phyloP scores from a whole-genome alignment of 1,284 basidiomycete species.

The Cryptococcus neoformans region DNA sequence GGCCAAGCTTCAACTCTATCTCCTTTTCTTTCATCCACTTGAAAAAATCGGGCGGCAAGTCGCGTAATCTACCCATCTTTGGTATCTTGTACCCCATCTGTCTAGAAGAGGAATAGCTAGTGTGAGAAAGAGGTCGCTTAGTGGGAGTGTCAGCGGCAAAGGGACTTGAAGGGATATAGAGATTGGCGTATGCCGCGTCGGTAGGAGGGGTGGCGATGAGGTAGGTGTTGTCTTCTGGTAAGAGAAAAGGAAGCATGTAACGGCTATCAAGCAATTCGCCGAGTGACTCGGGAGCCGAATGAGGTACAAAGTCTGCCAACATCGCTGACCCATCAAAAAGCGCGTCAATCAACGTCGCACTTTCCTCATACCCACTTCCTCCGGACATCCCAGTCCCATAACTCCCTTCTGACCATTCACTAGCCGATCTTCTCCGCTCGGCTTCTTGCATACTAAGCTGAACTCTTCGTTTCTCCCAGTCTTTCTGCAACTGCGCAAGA shows the following conservation, averaged over 20 bases:
- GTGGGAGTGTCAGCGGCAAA: constrained; percentile 24
- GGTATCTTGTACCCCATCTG: constrained; percentile 39
- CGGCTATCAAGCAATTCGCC: constrained; percentile 86
- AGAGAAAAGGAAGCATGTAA: constrained; percentile 83
- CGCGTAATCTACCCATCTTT: constrained; percentile 14
- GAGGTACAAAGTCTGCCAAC: constrained; percentile 68
- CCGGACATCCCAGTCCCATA: neutral
- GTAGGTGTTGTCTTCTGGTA: constrained; percentile 73
- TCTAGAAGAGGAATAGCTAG: constrained; percentile 34
- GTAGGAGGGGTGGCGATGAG: constrained; percentile 60
- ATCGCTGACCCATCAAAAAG: constrained; percentile 68
- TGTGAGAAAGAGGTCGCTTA: constrained; percentile 31
- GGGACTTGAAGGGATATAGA: constrained; percentile 21
- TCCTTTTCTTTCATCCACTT: constrained; percentile 41
- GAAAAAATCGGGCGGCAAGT: constrained; percentile 45
- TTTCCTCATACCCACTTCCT: constrained; percentile 8
- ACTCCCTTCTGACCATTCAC: constrained; percentile 9
- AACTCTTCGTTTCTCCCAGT: constrained; percentile 52
- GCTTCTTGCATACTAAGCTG: constrained; percentile 77
- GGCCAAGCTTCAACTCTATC: constrained; percentile 16
- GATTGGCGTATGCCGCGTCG: constrained; percentile 36
- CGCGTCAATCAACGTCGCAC: constrained; percentile 59
- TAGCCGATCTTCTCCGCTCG: constrained; percentile 55
- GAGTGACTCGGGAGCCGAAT: constrained; percentile 69
- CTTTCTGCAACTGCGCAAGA: constrained; percentile 54